These are phyloP conservation scores for Penicillium macrosclerotiorum DNA, from an alignment of 495 filamentous ascomycete genomes.

Conservation along the genomic window DNA sequence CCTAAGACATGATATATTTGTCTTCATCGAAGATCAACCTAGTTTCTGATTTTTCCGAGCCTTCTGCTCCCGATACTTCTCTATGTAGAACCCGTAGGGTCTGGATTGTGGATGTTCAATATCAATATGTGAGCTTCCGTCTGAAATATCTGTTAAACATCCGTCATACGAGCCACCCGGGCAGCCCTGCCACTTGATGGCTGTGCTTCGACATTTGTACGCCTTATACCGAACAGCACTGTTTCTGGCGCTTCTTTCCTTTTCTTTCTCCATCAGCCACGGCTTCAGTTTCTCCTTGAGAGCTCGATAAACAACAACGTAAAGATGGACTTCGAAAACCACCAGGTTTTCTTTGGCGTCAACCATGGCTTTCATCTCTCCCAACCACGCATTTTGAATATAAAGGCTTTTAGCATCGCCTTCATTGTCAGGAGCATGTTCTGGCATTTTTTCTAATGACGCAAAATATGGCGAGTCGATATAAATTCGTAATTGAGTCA, in stretches of 20 bases:
- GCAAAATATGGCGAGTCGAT: not conserved
- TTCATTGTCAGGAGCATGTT: not conserved
- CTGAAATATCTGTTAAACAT: not conserved
- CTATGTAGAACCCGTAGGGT: not conserved
- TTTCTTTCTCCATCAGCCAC: constrained; percentile 3
- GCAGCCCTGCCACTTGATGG: not conserved
- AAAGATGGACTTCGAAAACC: constrained; percentile 5
- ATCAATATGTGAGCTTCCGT: constrained; percentile 2
- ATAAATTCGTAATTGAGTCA: not conserved
- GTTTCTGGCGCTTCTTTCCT: constrained; percentile 2
- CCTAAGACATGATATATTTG: too few species aligned
- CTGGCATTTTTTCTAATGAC: not conserved
- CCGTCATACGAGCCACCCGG: not conserved
- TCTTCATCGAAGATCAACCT: too few species aligned
- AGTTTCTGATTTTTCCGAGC: too few species aligned
- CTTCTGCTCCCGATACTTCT: too few species aligned
- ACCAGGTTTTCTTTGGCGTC: not conserved
- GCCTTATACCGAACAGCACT: not conserved
- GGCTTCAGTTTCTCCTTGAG: not conserved
- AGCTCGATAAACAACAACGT: not conserved
- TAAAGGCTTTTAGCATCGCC: not conserved
- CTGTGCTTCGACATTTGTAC: constrained; percentile 2
- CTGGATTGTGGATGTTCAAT: not conserved
- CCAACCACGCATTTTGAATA: not conserved
- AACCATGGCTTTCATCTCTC: not conserved